Conservation (phyloP, 305 asterid species). For the Nicotiana rustica region DNA sequence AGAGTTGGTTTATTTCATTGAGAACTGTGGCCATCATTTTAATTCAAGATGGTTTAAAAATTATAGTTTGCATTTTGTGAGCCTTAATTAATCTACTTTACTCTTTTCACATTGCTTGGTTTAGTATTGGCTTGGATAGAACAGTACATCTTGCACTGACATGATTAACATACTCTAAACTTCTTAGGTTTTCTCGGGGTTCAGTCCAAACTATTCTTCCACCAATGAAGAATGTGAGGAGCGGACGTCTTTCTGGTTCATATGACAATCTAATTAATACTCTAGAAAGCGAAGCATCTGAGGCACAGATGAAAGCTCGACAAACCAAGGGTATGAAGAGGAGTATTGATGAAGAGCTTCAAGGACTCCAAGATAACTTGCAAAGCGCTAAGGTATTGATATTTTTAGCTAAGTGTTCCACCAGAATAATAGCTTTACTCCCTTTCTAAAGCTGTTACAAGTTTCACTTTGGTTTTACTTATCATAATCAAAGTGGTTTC, state of each 20-base stretch:
- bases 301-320: conserved; percentile 56
- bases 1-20: conserved; percentile 23
- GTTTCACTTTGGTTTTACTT: conserved; percentile 21
- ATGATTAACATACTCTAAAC: conserved; percentile 20
- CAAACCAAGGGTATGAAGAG: conserved; percentile 63
- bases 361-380: conserved; percentile 48
- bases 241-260: conserved; percentile 90
- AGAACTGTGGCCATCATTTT: background rate
- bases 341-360: conserved; percentile 61
- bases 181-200: conserved; percentile 86
- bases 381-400: conserved; percentile 55
- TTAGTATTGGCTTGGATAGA: conserved; percentile 7
- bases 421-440: background rate
- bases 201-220: conserved; percentile 90
- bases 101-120: background rate
- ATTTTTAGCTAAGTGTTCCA: conserved; percentile 5
- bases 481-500: conserved; percentile 17
- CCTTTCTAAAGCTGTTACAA: background rate
- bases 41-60: conserved; percentile 7
- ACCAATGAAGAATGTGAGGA: conserved; percentile 63
- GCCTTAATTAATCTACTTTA: conserved; percentile 12
- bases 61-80: conserved; percentile 8
- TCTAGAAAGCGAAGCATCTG: conserved; percentile 64
- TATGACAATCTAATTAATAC: conserved; percentile 68
- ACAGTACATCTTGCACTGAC: conserved; percentile 23